Percentiles rank a stretch among this genome's conserved stretches.
These are phyloP conservation scores for Nyctanthes arbortristis DNA, from an alignment of 257 asterid species.

Conservation along the genomic window DNA sequence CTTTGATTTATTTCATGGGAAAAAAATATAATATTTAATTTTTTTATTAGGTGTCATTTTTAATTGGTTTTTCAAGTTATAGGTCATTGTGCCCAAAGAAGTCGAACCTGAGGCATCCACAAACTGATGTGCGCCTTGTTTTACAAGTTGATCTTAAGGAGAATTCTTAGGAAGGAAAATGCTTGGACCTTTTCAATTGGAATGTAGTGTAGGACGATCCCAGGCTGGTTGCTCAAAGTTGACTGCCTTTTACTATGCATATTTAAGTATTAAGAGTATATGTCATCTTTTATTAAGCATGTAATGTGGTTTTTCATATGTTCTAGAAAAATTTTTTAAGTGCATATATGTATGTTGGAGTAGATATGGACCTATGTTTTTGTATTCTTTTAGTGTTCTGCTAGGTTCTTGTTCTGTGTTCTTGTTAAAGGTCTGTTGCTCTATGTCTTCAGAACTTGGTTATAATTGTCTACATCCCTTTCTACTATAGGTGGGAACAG, in stretches of 20 bases:
- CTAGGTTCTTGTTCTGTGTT: neutral
- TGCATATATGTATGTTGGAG: conserved; percentile 3
- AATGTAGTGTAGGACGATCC: neutral
- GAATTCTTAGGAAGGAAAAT: neutral
- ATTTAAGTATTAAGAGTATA: neutral
- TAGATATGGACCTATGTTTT: neutral
- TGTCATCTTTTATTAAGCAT: neutral
- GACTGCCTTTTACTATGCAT: neutral
- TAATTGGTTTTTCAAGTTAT: neutral
- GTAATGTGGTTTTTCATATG: conserved; percentile 21
- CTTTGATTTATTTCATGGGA: neutral
- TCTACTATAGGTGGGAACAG: conserved; percentile 86
- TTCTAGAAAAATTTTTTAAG: neutral
- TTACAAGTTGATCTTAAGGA: neutral
- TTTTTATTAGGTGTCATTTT: conserved; percentile 5
- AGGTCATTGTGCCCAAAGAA: neutral
- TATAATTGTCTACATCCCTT: conserved; percentile 6
- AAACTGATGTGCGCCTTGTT: neutral
- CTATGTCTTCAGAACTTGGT: neutral
- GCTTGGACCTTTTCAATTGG: neutral
- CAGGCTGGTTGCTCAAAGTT: neutral
- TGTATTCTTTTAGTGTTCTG: neutral
- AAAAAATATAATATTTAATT: neutral
- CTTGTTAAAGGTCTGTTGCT: conserved; percentile 11
- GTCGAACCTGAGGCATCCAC: neutral